Conservation (phyloP, 1,284 basidiomycete genomes). For the Dichomitus squalens region DNA sequence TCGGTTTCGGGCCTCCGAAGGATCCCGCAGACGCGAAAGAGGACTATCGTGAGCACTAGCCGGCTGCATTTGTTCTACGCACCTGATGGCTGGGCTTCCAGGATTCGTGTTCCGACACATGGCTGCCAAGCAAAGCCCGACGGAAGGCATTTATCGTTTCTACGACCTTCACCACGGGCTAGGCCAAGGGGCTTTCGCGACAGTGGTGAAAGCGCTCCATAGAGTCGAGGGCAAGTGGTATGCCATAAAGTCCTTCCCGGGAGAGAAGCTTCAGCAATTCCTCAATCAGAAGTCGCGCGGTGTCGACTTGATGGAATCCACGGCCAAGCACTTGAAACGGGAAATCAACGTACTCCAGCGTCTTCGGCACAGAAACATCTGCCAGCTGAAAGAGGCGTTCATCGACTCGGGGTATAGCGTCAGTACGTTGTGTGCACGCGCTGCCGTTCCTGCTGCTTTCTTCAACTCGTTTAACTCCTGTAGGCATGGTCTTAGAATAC, state of each 20-base stretch:
- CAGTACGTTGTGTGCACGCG: background rate
- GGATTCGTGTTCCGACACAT: constrained; percentile 55
- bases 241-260: constrained; percentile 76
- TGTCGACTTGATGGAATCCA: background rate
- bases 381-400: constrained; percentile 77
- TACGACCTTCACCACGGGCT: constrained; percentile 69
- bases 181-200: constrained; percentile 80
- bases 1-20: constrained; percentile 67
- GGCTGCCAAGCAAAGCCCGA: constrained; percentile 44
- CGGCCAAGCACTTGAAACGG: constrained; percentile 47
- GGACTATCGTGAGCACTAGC: constrained; percentile 52
- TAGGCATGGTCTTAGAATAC: constrained; percentile 79
- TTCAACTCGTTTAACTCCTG: background rate
- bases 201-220: constrained; percentile 69
- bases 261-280: constrained; percentile 35
- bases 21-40: constrained; percentile 45
- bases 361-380: constrained; percentile 81
- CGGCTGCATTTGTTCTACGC: background rate
- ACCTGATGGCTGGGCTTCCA: constrained; percentile 16
- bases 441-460: background rate
- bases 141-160: constrained; percentile 53
- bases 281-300: background rate
- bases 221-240: constrained; percentile 59
- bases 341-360: constrained; percentile 80
- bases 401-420: background rate